Conservation (phyloP, 2,329 filamentous ascomycete genomes). For the Trichoderma pleuroti region DNA sequence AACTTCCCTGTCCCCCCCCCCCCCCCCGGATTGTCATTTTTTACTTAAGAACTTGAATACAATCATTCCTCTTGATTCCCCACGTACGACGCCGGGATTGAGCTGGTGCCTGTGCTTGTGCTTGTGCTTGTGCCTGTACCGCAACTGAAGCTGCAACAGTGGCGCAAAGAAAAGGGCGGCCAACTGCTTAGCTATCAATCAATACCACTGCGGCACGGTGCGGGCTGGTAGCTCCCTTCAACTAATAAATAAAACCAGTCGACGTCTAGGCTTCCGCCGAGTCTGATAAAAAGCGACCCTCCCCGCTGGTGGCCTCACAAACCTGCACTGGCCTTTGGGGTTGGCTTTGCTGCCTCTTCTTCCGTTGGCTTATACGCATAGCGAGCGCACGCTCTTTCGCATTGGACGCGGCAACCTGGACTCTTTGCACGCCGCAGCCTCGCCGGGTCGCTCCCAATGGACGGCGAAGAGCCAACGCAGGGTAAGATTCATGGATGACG, state of each 20-base stretch:
- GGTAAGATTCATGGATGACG: slow-evolving; percentile 33
- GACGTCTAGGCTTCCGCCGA: not conserved
- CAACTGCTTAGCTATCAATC: not conserved
- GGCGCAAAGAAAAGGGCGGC: not conserved
- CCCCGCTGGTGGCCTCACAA: not conserved
- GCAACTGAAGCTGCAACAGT: not conserved
- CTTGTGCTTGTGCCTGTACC: not conserved
- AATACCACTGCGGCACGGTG: slow-evolving; percentile 1
- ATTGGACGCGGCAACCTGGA: slow-evolving; percentile 20
- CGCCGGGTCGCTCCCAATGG: slow-evolving; percentile 39
- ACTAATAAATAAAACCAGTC: not conserved
- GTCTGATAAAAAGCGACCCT: not conserved
- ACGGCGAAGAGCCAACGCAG: slow-evolving; percentile 44
- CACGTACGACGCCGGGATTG: not conserved
- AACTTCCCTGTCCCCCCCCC: not conserved
- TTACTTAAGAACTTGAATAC: not conserved
- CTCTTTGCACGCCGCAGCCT: slow-evolving; percentile 27
- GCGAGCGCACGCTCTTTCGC: not conserved
- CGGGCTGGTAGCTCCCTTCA: slow-evolving; percentile 1
- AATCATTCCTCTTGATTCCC: not conserved
- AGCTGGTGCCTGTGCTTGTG: not conserved
- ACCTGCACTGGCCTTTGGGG: not conserved
- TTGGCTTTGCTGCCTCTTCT: not conserved
- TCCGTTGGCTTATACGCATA: not conserved
- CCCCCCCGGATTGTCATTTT: not conserved